Base-by-base conservation (phyloP, 2,329 filamentous ascomycete species). In the Epichloe amarillans region DNA sequence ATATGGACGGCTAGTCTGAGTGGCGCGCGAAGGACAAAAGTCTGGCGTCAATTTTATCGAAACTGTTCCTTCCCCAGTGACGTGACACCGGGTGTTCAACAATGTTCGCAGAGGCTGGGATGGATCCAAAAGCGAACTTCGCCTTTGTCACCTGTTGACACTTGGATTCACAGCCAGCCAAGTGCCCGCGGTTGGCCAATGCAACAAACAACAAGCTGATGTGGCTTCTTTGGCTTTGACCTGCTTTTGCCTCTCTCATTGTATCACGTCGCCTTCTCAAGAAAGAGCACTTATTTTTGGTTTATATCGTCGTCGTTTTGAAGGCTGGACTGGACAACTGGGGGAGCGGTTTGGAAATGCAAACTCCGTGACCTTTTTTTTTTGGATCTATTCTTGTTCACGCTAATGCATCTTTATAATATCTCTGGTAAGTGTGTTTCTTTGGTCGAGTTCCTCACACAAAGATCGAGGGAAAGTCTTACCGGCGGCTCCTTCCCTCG, bases 401-500 rank as follows among this genome's bases (percentile, higher is more conserved):
- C 19, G n/a, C 26, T 41, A 30, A 36, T 49, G 7, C 26, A 21
- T 43, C 15, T 23, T 37, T 30, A 42, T 10, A 36, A 7, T 37
- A 39, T 45, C 33, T 8, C 8, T 45, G 11, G 15, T 4, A 35
- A n/a, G 30, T 30, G 30, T 11, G 26, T 30, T 30, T 3, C 30
- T 30, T 30, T 4, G 3, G 8, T 30, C 30, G 30, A 11, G 3
- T 14, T 30, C 14, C 42, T 4, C 42, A 30, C 23, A 40, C 23
- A 40, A 26, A 38, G 19, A n/a, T 37, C 38, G 5, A 17, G 33
- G 17, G n/a, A 21, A 30, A 21, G n/a, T 23, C 23, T 35, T 17
- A 26, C 4, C 21, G 23, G 50, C 19, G 19, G 50, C 47, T 46
- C 50, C 47, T 52, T 52, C 50, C 50, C 19, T 26, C 19, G 11